Base-by-base conservation (phyloP, 2,329 filamentous ascomycete genomes). In the Pseudocercospora vitis region DNA sequence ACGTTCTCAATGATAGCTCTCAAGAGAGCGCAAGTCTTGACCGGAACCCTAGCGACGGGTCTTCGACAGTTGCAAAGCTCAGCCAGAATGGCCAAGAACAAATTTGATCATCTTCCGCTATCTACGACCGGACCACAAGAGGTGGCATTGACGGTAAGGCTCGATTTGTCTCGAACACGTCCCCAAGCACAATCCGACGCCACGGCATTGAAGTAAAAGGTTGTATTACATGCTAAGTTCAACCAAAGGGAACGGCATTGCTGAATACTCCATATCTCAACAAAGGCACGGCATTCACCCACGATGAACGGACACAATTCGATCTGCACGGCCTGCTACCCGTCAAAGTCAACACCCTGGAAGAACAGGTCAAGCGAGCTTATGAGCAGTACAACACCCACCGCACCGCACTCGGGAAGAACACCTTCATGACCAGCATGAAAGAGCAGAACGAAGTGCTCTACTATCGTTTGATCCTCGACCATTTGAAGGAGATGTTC, bases 401-500 rank as follows among this genome's bases (percentile, higher is more conserved):
- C 2, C 68, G 72, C 0, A 81, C 86, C 67, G 81, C 86, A 58
- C 72, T 95, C 31, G 85, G 86, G 32, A 95, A 94, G 74, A 95
- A 95, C 64, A 91, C 89, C 0, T 95, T 95, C 67, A 80, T 95
- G 77, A 88, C 87, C 0, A 90, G 86, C 46, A 77, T 95, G 75
- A 91, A 89, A 65, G 84, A 89, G 63, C 91, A 95, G 71, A 95
- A 94, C 71, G 81, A 88, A 57, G 88, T 95, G 1, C 72, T 95
- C 1, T 95, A 89, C 69, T 95, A 85, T 70, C 84, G 78, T 81
- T 78, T 95, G 7, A 78, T 94, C 6, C 80, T 88, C 67, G 83
- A 88, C 3, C 86, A 95, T 63, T 73, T 95, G 16, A 85, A 88
- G 59, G 89, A 95, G 67, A 94, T 95, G 88, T 91, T 95, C 66